Evolutionary conservation across 2,329 filamentous ascomycete species (phyloP).

Genomic region (Pyrenochaeta sp.): DNA sequence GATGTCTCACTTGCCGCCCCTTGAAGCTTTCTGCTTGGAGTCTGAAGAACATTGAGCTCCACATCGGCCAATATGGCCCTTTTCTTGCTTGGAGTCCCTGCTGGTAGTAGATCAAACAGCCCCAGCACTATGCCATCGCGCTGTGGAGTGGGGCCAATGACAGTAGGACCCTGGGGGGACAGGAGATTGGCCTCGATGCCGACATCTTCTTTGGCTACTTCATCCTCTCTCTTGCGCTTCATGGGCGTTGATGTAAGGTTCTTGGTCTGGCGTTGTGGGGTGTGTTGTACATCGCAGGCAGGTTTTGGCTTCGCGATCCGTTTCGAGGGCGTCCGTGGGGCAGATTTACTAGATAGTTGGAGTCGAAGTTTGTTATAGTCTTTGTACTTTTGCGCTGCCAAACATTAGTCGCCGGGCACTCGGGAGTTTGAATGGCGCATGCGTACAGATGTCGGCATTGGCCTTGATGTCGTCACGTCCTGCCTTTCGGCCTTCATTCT

Average conservation of each 20-base stretch:
- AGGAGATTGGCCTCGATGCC: slow-evolving; percentile 23
- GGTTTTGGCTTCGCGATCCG: slow-evolving; percentile 29
- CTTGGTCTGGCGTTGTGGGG: slow-evolving; percentile 33
- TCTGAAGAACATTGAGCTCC: slow-evolving; percentile 45
- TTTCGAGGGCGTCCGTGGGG: slow-evolving; percentile 44
- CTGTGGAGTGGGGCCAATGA: slow-evolving; percentile 79
- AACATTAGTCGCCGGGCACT: slow-evolving; percentile 17
- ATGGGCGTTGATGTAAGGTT: slow-evolving; percentile 32
- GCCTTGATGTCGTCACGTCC: slow-evolving; percentile 78
- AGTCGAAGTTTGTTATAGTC: slow-evolving; percentile 71
- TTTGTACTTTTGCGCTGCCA: slow-evolving; percentile 74
- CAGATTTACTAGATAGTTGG: slow-evolving; percentile 33
- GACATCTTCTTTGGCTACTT: slow-evolving; percentile 16
- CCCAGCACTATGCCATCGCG: slow-evolving; percentile 79
- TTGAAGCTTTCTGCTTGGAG: slow-evolving; percentile 45
- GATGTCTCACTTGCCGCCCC: slow-evolving; percentile 37
- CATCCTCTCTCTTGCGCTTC: slow-evolving; percentile 42
- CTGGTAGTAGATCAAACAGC: slow-evolving; percentile 74
- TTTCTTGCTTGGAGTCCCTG: slow-evolving; percentile 53
- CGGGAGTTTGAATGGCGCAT: slow-evolving; percentile 6
- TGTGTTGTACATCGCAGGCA: slow-evolving; percentile 28
- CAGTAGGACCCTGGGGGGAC: slow-evolving; percentile 40
- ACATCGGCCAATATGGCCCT: slow-evolving; percentile 39
- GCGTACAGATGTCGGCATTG: slow-evolving; percentile 72
- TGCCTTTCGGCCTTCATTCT: slow-evolving; percentile 73